Evolutionary conservation across 1,139 yeast species (phyloP), one percentile per base, ranked within the genome.

Genomic region (Pichia sp.): DNA sequence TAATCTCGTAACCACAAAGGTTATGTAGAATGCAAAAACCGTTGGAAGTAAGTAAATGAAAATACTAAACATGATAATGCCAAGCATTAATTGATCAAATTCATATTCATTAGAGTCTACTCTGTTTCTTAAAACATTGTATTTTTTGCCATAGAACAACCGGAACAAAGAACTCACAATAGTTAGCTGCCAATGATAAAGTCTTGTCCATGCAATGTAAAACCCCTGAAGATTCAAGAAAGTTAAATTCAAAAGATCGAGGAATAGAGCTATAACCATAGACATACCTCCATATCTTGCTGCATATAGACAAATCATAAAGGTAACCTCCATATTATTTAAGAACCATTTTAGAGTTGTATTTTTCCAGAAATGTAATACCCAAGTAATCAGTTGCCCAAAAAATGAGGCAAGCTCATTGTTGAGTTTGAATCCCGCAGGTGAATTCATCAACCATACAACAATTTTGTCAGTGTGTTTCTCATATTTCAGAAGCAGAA

Each of bases 371-470:
- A 82, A 74, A 41, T 74, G 75, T 35, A 89, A 70, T 8, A 89
- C 83, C 96, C 96, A 91, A 22, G 83, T 58, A 51, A 84, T 83
- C 39, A 93, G 64, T 44, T 88, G 95, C 20, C 96, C 95, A 59
- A 89, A 71, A 54, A 93, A 93, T 22, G 69, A 71, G 0, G 96
- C 89, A 28, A 93, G 67, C 55, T 88, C 96, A 43, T 78, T 80
- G 60, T 93, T 93, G 44, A 93, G 71, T 56, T 93, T 93, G 55
- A 93, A 79, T 3, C 98, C 98, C 9, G 94, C 96, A 0, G 98
- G 98, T 58, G 91, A 84, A 50, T 75, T 75, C 64, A 89, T 86
- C 28, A 93, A 68, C 93, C 95, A 84, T 2, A 67, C 52, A 11
- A 89, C 77, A 25, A 82, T 61, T 10, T 47, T 54, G 2, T 73